Percentiles rank a stretch among this genome's conserved stretches.
These are phyloP conservation scores for Tanacetum coccineum DNA, from an alignment of 129 eudicot species.

Conservation along the genomic window DNA sequence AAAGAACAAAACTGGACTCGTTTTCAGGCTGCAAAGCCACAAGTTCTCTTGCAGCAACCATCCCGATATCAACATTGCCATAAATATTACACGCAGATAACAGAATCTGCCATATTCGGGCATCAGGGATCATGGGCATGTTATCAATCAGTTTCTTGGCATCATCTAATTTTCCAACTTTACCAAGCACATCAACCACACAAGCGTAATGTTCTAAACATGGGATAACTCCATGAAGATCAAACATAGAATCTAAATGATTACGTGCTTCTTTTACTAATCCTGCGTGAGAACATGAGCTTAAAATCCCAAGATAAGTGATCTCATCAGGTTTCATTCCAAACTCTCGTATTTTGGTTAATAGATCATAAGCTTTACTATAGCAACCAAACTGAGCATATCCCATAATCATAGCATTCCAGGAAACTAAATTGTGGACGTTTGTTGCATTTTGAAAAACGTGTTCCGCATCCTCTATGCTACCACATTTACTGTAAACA, in stretches of 20 bases:
- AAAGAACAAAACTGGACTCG: conserved; percentile 42
- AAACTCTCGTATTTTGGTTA: conserved; percentile 15
- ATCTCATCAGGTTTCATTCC: conserved; percentile 47
- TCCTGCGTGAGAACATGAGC: conserved; percentile 45
- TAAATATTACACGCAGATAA: conserved; percentile 37
- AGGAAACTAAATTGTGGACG: conserved; percentile 37
- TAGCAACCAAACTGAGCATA: conserved; percentile 45
- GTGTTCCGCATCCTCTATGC: conserved; percentile 33
- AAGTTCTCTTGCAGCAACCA: conserved; percentile 42
- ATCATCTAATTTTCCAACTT: conserved; percentile 42
- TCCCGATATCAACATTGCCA: conserved; percentile 37
- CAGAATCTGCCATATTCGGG: conserved; percentile 46
- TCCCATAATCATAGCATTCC: conserved; percentile 59
- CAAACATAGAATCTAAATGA: conserved; percentile 39
- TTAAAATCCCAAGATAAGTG: conserved; percentile 45
- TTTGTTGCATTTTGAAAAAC: conserved; percentile 20
- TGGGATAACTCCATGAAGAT: conserved; percentile 40
- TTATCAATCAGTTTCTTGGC: conserved; percentile 38
- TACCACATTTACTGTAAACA: conserved; percentile 50
- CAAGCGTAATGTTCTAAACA: conserved; percentile 53
- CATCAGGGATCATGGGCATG: conserved; percentile 43
- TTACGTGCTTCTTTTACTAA: conserved; percentile 37
- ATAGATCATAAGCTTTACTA: conserved; percentile 28
- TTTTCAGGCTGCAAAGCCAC: conserved; percentile 45
- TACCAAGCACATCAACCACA: conserved; percentile 44